phyloP scores from a whole-genome alignment of 257 asterid genomes.

The Scutellaria galericulata region DNA sequence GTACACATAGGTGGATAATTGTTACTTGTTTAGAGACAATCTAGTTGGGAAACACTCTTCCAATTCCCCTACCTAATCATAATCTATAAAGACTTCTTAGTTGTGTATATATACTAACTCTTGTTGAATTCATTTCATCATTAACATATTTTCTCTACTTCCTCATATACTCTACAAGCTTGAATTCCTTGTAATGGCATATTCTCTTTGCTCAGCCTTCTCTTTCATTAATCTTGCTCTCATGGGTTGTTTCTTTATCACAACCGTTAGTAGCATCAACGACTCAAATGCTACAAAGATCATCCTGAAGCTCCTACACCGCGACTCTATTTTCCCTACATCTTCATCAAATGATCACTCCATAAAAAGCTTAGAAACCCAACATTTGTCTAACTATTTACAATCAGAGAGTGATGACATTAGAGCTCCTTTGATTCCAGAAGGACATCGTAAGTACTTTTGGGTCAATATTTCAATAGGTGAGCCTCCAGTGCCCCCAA shows the following conservation, averaged over 20 bases:
- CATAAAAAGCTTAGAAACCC: neutral
- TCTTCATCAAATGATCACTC: neutral
- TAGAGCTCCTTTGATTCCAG: slow-evolving; percentile 30
- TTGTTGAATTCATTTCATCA: too few relatives aligned
- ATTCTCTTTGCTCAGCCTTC: too few relatives aligned
- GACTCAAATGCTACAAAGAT: slow-evolving; percentile 6
- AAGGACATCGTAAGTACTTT: neutral
- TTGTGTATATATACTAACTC: too few relatives aligned
- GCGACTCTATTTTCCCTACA: neutral
- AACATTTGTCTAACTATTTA: too few relatives aligned
- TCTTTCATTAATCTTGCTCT: slow-evolving; percentile 1
- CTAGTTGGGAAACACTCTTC: too few relatives aligned
- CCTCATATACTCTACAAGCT: too few relatives aligned
- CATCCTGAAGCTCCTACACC: slow-evolving; percentile 32
- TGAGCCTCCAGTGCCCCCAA: slow-evolving; percentile 38
- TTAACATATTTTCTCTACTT: too few relatives aligned
- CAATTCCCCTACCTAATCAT: too few relatives aligned
- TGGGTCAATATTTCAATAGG: slow-evolving; percentile 39
- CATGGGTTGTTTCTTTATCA: neutral
- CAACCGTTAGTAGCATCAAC: neutral
- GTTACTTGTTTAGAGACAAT: too few relatives aligned
- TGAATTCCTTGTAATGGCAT: too few relatives aligned
- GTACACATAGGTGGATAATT: too few relatives aligned
- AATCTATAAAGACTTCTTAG: too few relatives aligned
- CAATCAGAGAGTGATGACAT: slow-evolving; percentile 8